Evolutionary conservation across 768 basidiomycete genomes (phyloP), one percentile per base, ranked within the genome.

Genomic region (Tylopilus rubrobrunneus): DNA sequence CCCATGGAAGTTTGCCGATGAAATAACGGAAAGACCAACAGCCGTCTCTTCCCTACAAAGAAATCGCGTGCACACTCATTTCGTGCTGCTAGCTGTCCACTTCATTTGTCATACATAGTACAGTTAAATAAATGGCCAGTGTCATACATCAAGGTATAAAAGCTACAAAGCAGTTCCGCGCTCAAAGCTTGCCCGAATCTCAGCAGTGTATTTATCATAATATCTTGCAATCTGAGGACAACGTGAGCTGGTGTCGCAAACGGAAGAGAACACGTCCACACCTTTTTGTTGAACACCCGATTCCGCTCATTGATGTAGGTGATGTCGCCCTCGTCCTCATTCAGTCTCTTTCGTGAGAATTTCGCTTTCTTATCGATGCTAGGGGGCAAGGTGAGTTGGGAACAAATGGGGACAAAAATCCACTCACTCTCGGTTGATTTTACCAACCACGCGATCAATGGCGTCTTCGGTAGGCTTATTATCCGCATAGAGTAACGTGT

Each of bases 241-340:
- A 56, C 43, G 25, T 52, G 5, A 49, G 40, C 50, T 19, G 44
- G 36, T 56, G 27, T 19, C 19, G 11, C 21, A 19, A 27, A 23
- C 8, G 17, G 3, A 44, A 28, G 3, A 34, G 48, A 48, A 36
- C 10, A 41, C 31, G 43, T 29, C 31, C 70, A 17, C 27, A 86
- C 90, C 87, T 96, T 97, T 75, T 93, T 94, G 82, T 98, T 97
- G 81, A 97, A 98, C 45, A 97, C 93, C 58, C 92, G 83, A 72
- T 98, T 95, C 71, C 89, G 87, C 72, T 98, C 92, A 78, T 99
- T 99, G 81, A 99, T 99, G 69, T 98, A 99, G 6, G 94, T 98
- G 70, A 99, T 90, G 61, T 98, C 95, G 50, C 91, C 94, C 56
- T 95, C 88, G 48, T 91, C 90, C 63, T 98, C 94, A 75, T 96